Conservation (phyloP, 306 rosid genomes). For the Boehmeria nivea region DNA sequence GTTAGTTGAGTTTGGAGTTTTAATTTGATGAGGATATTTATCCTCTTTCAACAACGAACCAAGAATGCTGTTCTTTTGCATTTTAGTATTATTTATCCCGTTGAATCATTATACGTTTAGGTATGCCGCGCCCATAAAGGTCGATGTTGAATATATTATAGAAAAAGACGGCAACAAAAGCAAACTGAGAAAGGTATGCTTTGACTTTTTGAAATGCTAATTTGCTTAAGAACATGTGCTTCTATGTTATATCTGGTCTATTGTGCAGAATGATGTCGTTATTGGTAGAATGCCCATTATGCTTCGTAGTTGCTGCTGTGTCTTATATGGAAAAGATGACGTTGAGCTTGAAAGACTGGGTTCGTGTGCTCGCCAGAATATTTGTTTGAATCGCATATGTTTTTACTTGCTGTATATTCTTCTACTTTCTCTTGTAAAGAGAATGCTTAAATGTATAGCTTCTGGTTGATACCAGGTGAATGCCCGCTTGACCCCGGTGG, state of each 20-base stretch:
- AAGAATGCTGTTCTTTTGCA: neutral
- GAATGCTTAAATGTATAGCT: neutral
- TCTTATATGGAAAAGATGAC: constrained; percentile 60
- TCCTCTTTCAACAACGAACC: no score
- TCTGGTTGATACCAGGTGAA: constrained; percentile 51
- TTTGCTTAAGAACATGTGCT: constrained; percentile 6
- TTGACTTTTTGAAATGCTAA: constrained; percentile 9
- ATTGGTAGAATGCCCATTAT: constrained; percentile 91
- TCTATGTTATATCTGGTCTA: constrained; percentile 10
- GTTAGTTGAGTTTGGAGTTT: no score
- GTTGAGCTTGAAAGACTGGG: constrained; percentile 83
- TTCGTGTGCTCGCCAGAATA: constrained; percentile 23
- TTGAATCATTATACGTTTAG: constrained; percentile 26
- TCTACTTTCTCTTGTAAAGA: constrained; percentile 7
- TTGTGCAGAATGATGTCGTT: constrained; percentile 33
- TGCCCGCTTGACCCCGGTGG: constrained; percentile 99
- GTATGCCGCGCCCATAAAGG: constrained; percentile 72
- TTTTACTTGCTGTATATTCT: neutral
- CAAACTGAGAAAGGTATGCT: constrained; percentile 39
- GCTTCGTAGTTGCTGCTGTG: constrained; percentile 80
- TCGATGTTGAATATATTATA: constrained; percentile 56
- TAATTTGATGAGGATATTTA: no score
- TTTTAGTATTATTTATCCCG: constrained; percentile 10
- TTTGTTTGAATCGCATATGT: constrained; percentile 1
- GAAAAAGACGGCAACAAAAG: constrained; percentile 41